Evolutionary conservation across 805 yeast genomes (phyloP).

Genomic region (Candida rishiriensis): DNA sequence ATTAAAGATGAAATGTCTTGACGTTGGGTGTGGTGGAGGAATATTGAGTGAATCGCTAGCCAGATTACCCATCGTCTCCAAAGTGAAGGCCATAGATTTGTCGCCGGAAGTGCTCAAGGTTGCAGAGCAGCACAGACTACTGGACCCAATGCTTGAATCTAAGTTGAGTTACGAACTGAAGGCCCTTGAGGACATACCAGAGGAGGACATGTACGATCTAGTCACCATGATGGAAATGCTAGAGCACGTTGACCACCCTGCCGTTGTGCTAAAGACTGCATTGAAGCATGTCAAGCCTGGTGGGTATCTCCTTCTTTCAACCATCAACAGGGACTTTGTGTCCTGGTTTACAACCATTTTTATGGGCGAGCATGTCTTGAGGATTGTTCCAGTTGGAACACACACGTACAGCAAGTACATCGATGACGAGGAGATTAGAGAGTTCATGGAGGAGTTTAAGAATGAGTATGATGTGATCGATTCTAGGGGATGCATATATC

Average conservation of each 20-base stretch:
- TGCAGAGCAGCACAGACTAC: constrained; percentile 61
- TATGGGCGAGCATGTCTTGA: constrained; percentile 76
- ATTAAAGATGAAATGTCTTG: constrained; percentile 55
- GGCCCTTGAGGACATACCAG: constrained; percentile 55
- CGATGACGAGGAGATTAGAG: constrained; percentile 63
- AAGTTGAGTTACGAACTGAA: constrained; percentile 52
- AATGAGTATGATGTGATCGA: constrained; percentile 53
- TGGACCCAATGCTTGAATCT: constrained; percentile 58
- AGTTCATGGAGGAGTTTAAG: constrained; percentile 50
- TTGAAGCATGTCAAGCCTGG: constrained; percentile 66
- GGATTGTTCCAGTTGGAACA: constrained; percentile 88
- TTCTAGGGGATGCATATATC: constrained; percentile 73
- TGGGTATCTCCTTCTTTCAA: constrained; percentile 82
- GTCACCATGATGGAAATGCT: constrained; percentile 91
- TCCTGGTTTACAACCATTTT: constrained; percentile 92
- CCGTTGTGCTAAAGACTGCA: constrained; percentile 65
- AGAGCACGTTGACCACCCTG: constrained; percentile 89
- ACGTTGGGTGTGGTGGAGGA: constrained; percentile 99
- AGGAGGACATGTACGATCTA: constrained; percentile 55
- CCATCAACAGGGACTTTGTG: constrained; percentile 83
- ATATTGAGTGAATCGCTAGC: constrained; percentile 84
- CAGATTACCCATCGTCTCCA: constrained; percentile 55
- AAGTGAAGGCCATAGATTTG: constrained; percentile 80
- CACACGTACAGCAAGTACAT: constrained; percentile 86
- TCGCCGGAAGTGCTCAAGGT: constrained; percentile 78